phyloP scores from a whole-genome alignment of 1,284 basidiomycete species.

The Heterobasidion occidentale region DNA sequence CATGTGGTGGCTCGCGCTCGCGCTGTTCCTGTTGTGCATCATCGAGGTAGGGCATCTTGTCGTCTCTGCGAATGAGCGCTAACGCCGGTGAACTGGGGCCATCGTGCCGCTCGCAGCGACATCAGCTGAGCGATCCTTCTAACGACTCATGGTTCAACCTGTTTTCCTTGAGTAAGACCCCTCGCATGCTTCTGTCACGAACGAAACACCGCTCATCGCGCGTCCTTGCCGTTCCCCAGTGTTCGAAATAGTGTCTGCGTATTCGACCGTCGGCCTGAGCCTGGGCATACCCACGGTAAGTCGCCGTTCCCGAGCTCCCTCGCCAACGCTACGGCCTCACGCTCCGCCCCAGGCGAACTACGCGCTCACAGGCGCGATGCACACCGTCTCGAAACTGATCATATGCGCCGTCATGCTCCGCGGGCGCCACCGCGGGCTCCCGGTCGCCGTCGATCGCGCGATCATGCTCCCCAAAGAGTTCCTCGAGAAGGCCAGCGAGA shows the following conservation, averaged over 20 bases:
- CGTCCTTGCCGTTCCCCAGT: too few relatives aligned
- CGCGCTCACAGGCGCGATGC: conserved; percentile 42
- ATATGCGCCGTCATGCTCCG: conserved; percentile 53
- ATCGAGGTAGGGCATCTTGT: too few relatives aligned
- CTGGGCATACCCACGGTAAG: conserved; percentile 36
- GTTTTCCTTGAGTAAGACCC: too few relatives aligned
- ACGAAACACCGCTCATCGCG: too few relatives aligned
- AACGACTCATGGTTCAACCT: too few relatives aligned
- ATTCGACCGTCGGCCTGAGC: conserved; percentile 51
- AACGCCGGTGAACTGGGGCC: too few relatives aligned
- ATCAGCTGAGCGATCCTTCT: too few relatives aligned
- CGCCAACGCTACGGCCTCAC: too few relatives aligned
- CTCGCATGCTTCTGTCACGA: too few relatives aligned
- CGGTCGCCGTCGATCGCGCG: conserved; percentile 38
- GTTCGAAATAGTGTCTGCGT: conserved; percentile 46
- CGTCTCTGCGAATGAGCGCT: too few relatives aligned
- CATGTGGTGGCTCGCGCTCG: conserved; percentile 84
- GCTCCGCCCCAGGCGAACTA: conserved; percentile 29
- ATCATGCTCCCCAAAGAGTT: conserved; percentile 2
- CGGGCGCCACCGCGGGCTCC: conserved; percentile 27
- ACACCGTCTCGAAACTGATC: conserved; percentile 50
- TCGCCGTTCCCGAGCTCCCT: not conserved
- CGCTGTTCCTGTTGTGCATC: conserved; percentile 80
- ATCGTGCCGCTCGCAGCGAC: too few relatives aligned
- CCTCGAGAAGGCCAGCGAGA: not conserved